Base-by-base conservation (phyloP, 2,329 filamentous ascomycete species). In the Neonectria neomacrospora region DNA sequence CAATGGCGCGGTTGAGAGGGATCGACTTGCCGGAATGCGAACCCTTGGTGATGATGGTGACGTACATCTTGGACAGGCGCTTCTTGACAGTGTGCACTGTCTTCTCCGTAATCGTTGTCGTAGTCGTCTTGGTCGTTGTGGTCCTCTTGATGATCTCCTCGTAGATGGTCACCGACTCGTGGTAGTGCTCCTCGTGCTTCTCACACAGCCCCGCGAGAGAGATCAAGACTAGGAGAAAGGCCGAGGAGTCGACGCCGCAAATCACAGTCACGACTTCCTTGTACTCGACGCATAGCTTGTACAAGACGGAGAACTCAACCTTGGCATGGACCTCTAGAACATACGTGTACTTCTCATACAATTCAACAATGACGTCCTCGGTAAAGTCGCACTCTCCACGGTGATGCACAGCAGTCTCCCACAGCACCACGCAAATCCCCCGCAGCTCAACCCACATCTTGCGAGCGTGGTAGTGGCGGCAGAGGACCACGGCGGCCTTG, bases 201-300 rank as follows among this genome's bases (percentile, higher is more conserved):
- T 84, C 82, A 65, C 83, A 85, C 26, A 85, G 71, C 51, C 78
- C 78, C 3, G 82, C 83, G 30, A 83, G 76, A 0, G 77, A 72
- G 14, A 80, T 74, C 62, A 77, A 61, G 5, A 78, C 78, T 37
- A 72, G 65, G 48, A 77, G 67, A 20, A 75, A 70, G 23, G 75
- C 69, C 16, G 69, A 69, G 3, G 70, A 70, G 8, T 71, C 62
- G 23, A 60, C 57, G 26, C 80, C 75, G 67, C 77, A 78, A 34
- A 80, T 71, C 30, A 75, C 78, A 32, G 76, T 78, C 9, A 81
- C 81, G 0, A 80, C 79, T 61, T 82, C 80, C 60, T 81, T 81
- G 67, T 85, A 85, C 70, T 84, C 79, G 5, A 80, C 76, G 0
- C 82, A 78, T 22, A 86, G 74, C 68, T 82, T 77, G 66, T 84